Percentiles rank a stretch among this genome's conserved stretches.
Evolutionary conservation across 208 protist genomes (phyloP).

Genomic region (Leishmania braziliensis): DNA sequence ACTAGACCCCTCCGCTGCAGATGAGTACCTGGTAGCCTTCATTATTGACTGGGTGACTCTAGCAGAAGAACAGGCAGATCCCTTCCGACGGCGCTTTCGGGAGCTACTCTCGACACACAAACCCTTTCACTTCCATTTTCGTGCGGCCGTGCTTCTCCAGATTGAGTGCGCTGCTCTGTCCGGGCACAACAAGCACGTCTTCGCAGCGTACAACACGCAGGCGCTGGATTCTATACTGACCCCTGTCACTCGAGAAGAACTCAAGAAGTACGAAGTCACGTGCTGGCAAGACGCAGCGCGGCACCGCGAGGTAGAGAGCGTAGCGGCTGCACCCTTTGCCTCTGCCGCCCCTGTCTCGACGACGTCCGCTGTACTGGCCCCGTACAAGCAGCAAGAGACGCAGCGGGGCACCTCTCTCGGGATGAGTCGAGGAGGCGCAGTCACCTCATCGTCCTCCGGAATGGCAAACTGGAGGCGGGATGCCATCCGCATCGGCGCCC

Average conservation of each 20-base stretch:
- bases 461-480: slow-evolving; percentile 26
- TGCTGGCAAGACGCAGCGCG: slow-evolving; percentile 16
- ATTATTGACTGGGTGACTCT: background rate
- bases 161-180: slow-evolving; percentile 18
- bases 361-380: background rate
- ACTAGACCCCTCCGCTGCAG: slow-evolving; percentile 25
- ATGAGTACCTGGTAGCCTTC: slow-evolving; percentile 12
- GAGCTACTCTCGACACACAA: background rate
- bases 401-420: background rate
- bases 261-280: background rate
- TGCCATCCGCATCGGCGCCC: slow-evolving; percentile 16
- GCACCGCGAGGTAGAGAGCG: background rate
- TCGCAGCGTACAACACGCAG: slow-evolving; percentile 1
- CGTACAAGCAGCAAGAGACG: background rate
- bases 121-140: slow-evolving; percentile 7
- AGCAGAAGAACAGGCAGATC: background rate
- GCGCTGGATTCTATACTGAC: background rate
- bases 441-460: background rate
- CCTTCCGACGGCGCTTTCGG: slow-evolving; percentile 2
- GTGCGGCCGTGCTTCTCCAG: slow-evolving; percentile 23
- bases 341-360: background rate
- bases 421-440: background rate
- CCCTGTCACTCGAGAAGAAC: background rate
- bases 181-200: slow-evolving; percentile 4
- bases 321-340: slow-evolving; percentile 1